A percentile compares a stretch with the other conserved stretches of the same genome.
Conservation (phyloP, 202 grass and related monocot species). For the Digitaria exilis region DNA sequence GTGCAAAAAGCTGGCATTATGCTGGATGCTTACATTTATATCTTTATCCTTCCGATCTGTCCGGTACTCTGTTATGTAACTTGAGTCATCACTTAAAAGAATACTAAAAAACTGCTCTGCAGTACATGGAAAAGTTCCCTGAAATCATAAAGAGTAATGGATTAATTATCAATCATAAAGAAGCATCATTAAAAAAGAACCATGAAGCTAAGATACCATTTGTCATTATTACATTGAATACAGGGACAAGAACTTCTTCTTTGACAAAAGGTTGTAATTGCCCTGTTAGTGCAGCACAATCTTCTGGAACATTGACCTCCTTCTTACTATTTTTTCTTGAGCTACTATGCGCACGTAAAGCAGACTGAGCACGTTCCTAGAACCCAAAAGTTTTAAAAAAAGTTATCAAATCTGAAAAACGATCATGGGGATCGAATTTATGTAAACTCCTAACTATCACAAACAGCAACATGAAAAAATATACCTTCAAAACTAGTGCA, state of each 20-base stretch:
- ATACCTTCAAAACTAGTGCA: constrained; percentile 23
- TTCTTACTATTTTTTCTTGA: constrained; percentile 69
- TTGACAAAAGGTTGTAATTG: constrained; percentile 91
- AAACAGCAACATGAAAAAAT: constrained; percentile 4
- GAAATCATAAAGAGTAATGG: constrained; percentile 38
- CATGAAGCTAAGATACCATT: constrained; percentile 7
- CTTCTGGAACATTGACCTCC: constrained; percentile 69
- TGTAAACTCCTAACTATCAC: neutral
- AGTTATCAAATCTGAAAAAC: constrained; percentile 18
- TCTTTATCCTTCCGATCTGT: constrained; percentile 84
- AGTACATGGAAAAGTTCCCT: constrained; percentile 87
- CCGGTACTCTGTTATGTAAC: constrained; percentile 79
- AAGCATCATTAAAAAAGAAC: neutral
- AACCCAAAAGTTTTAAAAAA: constrained; percentile 27
- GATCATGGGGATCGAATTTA: constrained; percentile 13
- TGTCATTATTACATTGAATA: constrained; percentile 72
- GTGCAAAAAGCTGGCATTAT: constrained; percentile 22
- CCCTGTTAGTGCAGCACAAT: constrained; percentile 63
- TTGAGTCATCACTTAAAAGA: constrained; percentile 82
- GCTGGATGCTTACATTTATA: constrained; percentile 73
- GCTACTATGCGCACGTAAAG: constrained; percentile 85
- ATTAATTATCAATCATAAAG: constrained; percentile 27
- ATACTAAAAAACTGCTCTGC: constrained; percentile 80
- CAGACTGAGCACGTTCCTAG: constrained; percentile 91
- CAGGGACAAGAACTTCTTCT: constrained; percentile 91